Conservation (phyloP, 176 grass and related monocot species). For the Avena atlantica region DNA sequence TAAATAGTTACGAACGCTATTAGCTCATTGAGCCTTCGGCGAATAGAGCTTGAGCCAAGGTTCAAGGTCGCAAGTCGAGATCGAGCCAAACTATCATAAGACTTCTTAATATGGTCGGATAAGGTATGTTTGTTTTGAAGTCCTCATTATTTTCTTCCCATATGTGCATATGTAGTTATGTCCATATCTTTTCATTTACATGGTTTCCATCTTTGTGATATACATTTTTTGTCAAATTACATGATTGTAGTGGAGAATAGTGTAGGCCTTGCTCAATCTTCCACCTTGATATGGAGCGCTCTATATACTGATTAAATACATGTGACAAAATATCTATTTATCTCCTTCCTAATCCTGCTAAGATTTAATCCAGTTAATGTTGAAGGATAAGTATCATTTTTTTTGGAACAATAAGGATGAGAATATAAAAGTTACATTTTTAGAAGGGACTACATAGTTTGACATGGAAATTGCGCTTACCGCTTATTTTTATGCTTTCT, state of each 20-base stretch:
- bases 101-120: constrained; percentile 14
- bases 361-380: constrained; percentile 22
- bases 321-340: background rate
- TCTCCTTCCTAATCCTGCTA: constrained; percentile 1
- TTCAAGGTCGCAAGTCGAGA: background rate
- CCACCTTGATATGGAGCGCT: constrained; percentile 4
- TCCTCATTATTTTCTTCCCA: background rate
- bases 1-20: background rate
- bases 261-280: background rate
- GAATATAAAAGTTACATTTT: background rate
- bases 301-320: background rate
- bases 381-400: background rate
- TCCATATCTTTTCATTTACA: constrained; percentile 13
- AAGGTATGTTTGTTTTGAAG: constrained; percentile 19
- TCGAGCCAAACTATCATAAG: constrained; percentile 9
- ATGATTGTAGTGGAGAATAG: background rate
- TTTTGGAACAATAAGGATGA: background rate
- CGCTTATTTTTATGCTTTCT: constrained; percentile 22
- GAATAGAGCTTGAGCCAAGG: background rate
- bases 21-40: background rate
- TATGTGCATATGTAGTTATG: constrained; percentile 15
- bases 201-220: constrained; percentile 20
- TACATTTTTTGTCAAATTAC: background rate
- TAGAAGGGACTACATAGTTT: background rate
- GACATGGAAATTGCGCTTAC: background rate